Base-by-base conservation (phyloP, 192 early-diverging fungal species). In the Podila verticillata region DNA sequence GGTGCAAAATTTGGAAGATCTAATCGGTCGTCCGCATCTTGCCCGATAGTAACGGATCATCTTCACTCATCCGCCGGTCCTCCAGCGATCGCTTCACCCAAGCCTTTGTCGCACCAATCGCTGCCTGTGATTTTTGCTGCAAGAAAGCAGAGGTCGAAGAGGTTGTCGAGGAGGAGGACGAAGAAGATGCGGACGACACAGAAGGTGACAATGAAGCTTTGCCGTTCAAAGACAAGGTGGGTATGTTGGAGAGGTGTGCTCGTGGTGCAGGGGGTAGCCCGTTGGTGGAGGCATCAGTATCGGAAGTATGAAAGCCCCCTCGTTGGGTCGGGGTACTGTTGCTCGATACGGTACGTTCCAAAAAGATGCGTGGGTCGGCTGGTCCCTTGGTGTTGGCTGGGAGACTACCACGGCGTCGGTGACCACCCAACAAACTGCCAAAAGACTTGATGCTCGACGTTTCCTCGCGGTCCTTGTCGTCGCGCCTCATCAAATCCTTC, bases 41-140 rank as follows among this genome's bases (percentile, higher is more conserved):
- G 4, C 77, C 77, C 17, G 77, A 57, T 19, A 72, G 54, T 31
- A 68, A 35, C 1, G 77, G 70, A 28, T 80, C 77, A 54, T 80
- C 77, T 5, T 80, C 70, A 49, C 69, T 80, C 30, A 68, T 24
- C 65, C 77, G 60, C 22, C 77, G 70, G 31, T 80, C 77, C 8
- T 80, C 77, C 57, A 72, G 20, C 29, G 75, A 79, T 17, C 69
- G 63, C 69, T 79, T 79, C 32, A 79, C 57, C 75, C 75, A 79
- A 7, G 75, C 75, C 51, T 79, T 79, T 1, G 75, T 70, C 26
- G 75, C 70, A 12, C 75, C 75, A 24, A 79, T 49, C 1, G 75
- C 75, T 2, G 68, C 68, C 39, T 79, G 75, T 2, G 75, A 79
- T 35, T 49, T 66, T 29, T 71, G 64, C 15, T 70, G 69, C 29